Percentiles rank a stretch among this genome's conserved stretches.
These are phyloP conservation scores for Syncephalastrum racemosum DNA, from an alignment of 371 early-diverging fungal genomes.

Conservation along the genomic window DNA sequence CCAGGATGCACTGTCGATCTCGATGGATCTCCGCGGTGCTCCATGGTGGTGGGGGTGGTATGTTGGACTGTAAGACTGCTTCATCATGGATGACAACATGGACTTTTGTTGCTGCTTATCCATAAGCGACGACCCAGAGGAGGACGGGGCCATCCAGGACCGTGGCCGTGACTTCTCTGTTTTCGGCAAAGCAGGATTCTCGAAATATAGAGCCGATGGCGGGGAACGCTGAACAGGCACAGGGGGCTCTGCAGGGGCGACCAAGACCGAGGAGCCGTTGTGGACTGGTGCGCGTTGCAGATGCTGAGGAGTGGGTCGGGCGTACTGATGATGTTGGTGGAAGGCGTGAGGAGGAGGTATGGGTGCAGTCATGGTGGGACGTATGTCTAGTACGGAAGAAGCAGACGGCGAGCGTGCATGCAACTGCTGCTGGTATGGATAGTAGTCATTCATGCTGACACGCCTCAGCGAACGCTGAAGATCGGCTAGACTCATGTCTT, in stretches of 20 bases:
- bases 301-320: constrained; percentile 5
- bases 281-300: constrained; percentile 4
- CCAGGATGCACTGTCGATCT: too few species aligned
- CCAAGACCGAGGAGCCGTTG: constrained; percentile 14
- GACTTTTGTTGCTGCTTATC: not conserved
- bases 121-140: not conserved
- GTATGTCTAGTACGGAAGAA: constrained; percentile 24
- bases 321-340: constrained; percentile 8
- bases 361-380: not conserved
- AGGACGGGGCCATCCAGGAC: constrained; percentile 13
- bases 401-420: constrained; percentile 24
- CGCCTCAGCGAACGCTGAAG: constrained; percentile 27
- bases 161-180: constrained; percentile 8
- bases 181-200: constrained; percentile 8
- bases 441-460: constrained; percentile 13
- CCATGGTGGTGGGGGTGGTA: too few species aligned
- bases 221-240: constrained; percentile 11
- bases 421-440: constrained; percentile 11
- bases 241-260: constrained; percentile 35
- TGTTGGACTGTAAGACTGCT: too few species aligned
- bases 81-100: too few species aligned
- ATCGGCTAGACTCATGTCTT: constrained; percentile 39
- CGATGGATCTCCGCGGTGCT: too few species aligned
- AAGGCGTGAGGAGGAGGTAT: not conserved
- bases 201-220: constrained; percentile 5